phyloP scores from a whole-genome alignment of 371 early-diverging fungal genomes.

The Rhizopus delemar region DNA sequence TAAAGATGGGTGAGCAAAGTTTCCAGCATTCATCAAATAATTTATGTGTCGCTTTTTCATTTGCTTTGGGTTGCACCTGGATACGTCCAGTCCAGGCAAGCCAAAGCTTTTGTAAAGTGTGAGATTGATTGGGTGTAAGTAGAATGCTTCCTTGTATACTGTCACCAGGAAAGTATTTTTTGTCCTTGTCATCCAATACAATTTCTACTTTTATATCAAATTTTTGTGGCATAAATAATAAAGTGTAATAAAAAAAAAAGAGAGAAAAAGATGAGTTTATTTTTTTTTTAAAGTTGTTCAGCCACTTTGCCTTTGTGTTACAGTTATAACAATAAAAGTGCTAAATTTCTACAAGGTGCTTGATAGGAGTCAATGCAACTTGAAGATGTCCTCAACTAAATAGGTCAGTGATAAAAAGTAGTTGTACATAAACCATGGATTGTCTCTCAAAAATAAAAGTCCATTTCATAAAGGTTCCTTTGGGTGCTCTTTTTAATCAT shows the following conservation, averaged over 20 bases:
- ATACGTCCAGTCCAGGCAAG: slow-evolving; percentile 29
- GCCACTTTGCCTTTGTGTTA: background rate
- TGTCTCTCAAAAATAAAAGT: no score
- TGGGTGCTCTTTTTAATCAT: no score
- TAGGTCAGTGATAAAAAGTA: no score
- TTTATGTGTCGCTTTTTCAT: slow-evolving; percentile 10
- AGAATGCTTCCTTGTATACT: slow-evolving; percentile 19
- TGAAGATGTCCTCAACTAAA: background rate
- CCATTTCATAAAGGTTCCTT: no score
- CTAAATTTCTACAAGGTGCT: no score
- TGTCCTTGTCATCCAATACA: slow-evolving; percentile 5
- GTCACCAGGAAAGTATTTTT: slow-evolving; percentile 25
- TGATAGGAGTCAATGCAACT: background rate
- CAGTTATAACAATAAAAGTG: background rate
- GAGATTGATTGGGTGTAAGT: slow-evolving; percentile 19
- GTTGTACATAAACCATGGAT: no score
- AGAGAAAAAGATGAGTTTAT: background rate
- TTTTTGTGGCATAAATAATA: background rate
- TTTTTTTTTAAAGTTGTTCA: background rate
- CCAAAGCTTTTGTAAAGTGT: slow-evolving; percentile 18
- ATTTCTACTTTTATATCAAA: slow-evolving; percentile 27
- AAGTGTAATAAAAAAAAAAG: background rate
- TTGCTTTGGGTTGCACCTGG: slow-evolving; percentile 20
- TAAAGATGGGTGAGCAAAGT: slow-evolving; percentile 11
- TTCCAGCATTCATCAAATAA: slow-evolving; percentile 26